Conservation (phyloP, 306 rosid genomes). For the Dryas alaskensis region DNA sequence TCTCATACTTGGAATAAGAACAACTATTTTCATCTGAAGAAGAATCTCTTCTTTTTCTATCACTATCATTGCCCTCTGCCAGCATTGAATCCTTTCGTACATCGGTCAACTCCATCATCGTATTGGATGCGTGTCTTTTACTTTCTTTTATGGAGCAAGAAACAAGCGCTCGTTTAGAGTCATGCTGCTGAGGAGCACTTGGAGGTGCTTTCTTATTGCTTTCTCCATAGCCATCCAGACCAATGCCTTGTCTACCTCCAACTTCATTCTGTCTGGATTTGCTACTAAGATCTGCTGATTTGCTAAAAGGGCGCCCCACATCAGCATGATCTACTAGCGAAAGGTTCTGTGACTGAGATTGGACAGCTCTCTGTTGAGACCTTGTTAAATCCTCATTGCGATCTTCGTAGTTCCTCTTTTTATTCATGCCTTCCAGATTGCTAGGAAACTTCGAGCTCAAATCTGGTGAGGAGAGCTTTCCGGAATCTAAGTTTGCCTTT, state of each 20-base stretch:
- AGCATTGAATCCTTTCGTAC: slow-evolving; percentile 54
- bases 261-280: slow-evolving; percentile 55
- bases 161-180: slow-evolving; percentile 44
- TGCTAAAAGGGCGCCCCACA: slow-evolving; percentile 43
- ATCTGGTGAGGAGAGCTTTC: slow-evolving; percentile 55
- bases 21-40: slow-evolving; percentile 97
- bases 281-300: slow-evolving; percentile 44
- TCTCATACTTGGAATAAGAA: slow-evolving; percentile 88
- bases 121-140: slow-evolving; percentile 52
- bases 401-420: slow-evolving; percentile 53
- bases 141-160: slow-evolving; percentile 50
- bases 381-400: slow-evolving; percentile 62
- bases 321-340: slow-evolving; percentile 56
- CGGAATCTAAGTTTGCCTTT: slow-evolving; percentile 50
- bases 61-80: slow-evolving; percentile 67
- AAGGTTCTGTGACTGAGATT: slow-evolving; percentile 47
- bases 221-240: slow-evolving; percentile 62
- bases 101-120: slow-evolving; percentile 50
- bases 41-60: slow-evolving; percentile 85
- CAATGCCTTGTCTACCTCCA: slow-evolving; percentile 47
- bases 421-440: slow-evolving; percentile 52
- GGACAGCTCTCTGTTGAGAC: slow-evolving; percentile 50
- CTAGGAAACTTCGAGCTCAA: slow-evolving; percentile 41
- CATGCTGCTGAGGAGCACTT: slow-evolving; percentile 48
- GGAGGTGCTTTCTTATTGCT: slow-evolving; percentile 56